A percentile compares a stretch with the other conserved stretches of the same genome.
Conservation (phyloP, 495 filamentous ascomycete species). For the Penicillium psychrofluorescens region DNA sequence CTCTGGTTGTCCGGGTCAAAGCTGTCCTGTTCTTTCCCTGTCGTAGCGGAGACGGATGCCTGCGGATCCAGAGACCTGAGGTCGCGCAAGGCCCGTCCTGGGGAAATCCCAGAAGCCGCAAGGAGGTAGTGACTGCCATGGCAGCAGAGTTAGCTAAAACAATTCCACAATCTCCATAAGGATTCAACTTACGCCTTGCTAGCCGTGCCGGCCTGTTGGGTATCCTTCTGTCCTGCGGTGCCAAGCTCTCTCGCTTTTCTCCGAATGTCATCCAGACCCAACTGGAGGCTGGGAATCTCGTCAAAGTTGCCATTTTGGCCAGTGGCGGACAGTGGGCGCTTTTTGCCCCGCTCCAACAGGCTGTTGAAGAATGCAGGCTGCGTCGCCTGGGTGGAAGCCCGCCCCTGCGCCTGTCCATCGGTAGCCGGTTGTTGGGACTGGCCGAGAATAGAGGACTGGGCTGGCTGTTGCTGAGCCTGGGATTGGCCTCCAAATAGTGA, state of each 20-base stretch:
- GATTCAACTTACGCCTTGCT: constrained; percentile 54
- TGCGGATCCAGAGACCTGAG: constrained; percentile 54
- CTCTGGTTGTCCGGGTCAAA: constrained; percentile 74
- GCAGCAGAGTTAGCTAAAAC: constrained; percentile 1
- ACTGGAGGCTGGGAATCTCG: constrained; percentile 55
- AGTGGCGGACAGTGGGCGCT: constrained; percentile 33
- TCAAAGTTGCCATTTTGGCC: constrained; percentile 36
- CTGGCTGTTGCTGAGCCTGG: constrained; percentile 27
- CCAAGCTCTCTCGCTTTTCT: constrained; percentile 76
- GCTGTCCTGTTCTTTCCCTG: constrained; percentile 34
- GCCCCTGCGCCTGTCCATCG: constrained; percentile 10
- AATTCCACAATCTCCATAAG: neutral
- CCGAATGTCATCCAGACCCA: constrained; percentile 81
- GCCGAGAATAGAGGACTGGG: constrained; percentile 24
- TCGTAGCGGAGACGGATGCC: constrained; percentile 24
- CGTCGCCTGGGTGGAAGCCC: constrained; percentile 23
- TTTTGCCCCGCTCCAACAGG: constrained; percentile 66
- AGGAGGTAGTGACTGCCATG: constrained; percentile 66
- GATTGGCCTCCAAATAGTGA: constrained; percentile 23
- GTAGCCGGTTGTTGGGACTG: constrained; percentile 19
- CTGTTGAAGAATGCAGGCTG: constrained; percentile 79
- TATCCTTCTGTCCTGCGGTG: constrained; percentile 35
- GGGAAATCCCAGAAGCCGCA: constrained; percentile 79
- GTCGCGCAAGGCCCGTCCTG: constrained; percentile 69
- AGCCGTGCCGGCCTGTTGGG: constrained; percentile 39